These are phyloP conservation scores for Sorghum bicolor DNA, from an alignment of 176 grass and related monocot species.

Conservation along the genomic window Sorghum_bicolor_NCBIv3 NC_012871.2:56059501-56060000, in stretches of 20 bases:
- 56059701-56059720: not conserved
- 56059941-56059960: not conserved
- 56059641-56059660: not conserved
- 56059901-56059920: not conserved
- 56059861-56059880: not conserved
- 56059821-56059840: not conserved
- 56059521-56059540: no score
- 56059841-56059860: not conserved
- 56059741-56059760: not conserved
- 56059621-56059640: no score
- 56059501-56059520: no score
- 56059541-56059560: no score
- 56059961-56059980: slow-evolving; percentile 49
- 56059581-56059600: no score
- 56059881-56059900: not conserved
- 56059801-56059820: not conserved
- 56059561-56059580: no score
- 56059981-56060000: slow-evolving; percentile 37
- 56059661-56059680: not conserved
- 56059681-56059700: not conserved
- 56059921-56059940: not conserved
- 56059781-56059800: not conserved
- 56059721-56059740: not conserved
- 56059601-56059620: fast-evolving
- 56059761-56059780: not conserved